These are phyloP conservation scores for Scolecobasidium constrictum DNA, from an alignment of 2,329 filamentous ascomycete genomes.

Conservation along the genomic window DNA sequence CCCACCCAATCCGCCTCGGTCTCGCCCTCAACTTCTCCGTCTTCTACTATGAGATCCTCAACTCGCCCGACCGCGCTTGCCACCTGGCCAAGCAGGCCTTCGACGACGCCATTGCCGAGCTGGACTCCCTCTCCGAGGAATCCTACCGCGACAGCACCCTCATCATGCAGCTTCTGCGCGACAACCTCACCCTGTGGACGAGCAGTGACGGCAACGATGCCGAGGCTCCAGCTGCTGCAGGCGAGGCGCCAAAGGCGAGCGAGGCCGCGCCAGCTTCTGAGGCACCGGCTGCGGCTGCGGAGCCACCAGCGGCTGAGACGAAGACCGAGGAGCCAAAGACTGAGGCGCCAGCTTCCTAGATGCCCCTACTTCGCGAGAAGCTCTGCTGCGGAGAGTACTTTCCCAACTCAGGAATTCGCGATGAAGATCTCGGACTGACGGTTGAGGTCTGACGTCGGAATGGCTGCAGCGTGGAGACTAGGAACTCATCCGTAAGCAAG, in stretches of 20 bases:
- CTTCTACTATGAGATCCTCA: conserved; percentile 99
- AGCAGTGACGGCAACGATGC: conserved; percentile 80
- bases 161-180: conserved; percentile 97
- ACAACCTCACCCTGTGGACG: conserved; percentile 97
- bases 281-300: conserved; percentile 5
- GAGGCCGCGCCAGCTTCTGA: conserved; percentile 5
- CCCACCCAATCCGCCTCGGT: conserved; percentile 95
- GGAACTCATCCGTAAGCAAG: too few relatives aligned
- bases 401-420: too few relatives aligned
- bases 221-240: conserved; percentile 37
- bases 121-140: conserved; percentile 94
- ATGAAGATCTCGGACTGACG: too few relatives aligned
- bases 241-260: conserved; percentile 8
- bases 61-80: conserved; percentile 95
- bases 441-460: too few relatives aligned
- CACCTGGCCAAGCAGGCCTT: conserved; percentile 99
- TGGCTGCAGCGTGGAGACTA: too few relatives aligned
- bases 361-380: conserved; percentile 2
- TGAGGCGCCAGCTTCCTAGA: conserved; percentile 1
- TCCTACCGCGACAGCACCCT: conserved; percentile 98
- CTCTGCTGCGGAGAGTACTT: too few relatives aligned
- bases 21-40: conserved; percentile 98
- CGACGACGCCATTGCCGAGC: conserved; percentile 96
- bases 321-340: conserved; percentile 9
- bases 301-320: neutral